Evolutionary conservation across 2,329 filamentous ascomycete species (phyloP).

Genomic region (Monilinia polystroma): DNA sequence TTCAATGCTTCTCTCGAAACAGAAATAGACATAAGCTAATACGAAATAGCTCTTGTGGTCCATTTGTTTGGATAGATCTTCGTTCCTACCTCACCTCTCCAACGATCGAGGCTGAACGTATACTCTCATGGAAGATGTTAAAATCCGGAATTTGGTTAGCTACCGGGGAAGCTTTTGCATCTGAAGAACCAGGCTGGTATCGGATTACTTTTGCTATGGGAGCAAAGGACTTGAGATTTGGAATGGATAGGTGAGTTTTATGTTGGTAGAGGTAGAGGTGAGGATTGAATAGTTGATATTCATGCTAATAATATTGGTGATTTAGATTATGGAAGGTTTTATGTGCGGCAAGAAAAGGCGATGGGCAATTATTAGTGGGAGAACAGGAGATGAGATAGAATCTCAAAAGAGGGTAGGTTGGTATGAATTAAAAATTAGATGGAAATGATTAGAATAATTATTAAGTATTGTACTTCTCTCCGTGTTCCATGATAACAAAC

Average conservation of each 20-base stretch:
- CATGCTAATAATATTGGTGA: not conserved
- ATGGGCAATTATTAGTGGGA: not conserved
- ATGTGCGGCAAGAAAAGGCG: not conserved
- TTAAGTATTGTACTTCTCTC: too few relatives aligned
- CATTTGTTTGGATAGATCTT: conserved; percentile 27
- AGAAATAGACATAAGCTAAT: not conserved
- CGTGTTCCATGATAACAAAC: too few relatives aligned
- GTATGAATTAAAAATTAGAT: not conserved
- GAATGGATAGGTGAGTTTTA: conserved; percentile 22
- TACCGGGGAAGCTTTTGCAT: conserved; percentile 26
- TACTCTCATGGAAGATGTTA: conserved; percentile 25
- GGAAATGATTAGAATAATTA: not conserved
- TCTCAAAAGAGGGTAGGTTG: not conserved
- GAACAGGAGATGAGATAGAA: not conserved
- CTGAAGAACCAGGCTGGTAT: conserved; percentile 25
- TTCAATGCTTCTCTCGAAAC: not conserved
- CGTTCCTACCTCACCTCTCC: conserved; percentile 16
- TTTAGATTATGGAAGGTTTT: conserved; percentile 9
- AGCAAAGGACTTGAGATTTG: conserved; percentile 25
- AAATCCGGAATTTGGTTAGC: conserved; percentile 26
- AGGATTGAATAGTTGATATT: not conserved
- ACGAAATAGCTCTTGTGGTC: conserved; percentile 22
- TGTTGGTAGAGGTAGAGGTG: not conserved
- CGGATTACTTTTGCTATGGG: conserved; percentile 25
- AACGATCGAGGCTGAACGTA: conserved; percentile 22